phyloP scores from a whole-genome alignment of 345 rosid species.

The Gossypium turneri region DNA sequence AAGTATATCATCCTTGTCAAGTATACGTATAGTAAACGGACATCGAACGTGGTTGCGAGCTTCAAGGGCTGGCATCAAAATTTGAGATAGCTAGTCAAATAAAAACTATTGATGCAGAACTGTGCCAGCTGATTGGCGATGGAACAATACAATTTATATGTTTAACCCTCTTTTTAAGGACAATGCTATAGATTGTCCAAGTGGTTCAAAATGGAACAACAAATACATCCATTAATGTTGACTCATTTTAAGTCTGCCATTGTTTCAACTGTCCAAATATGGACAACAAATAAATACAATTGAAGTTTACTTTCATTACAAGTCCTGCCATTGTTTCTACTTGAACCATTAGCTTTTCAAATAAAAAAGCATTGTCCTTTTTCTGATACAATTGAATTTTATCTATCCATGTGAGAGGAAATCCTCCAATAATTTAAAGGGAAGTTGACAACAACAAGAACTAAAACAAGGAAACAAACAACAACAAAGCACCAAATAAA shows the following conservation, averaged over 20 bases:
- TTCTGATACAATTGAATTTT: neutral
- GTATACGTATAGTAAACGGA: slow-evolving; percentile 63
- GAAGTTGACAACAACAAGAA: neutral
- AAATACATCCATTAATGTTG: neutral
- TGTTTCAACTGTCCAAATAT: neutral
- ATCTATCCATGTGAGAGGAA: neutral
- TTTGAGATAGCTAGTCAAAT: neutral
- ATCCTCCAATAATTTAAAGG: neutral
- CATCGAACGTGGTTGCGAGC: slow-evolving; percentile 48
- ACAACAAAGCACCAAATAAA: slow-evolving; percentile 4
- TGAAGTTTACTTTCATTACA: neutral
- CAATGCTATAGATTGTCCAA: neutral
- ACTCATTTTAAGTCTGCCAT: neutral
- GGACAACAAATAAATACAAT: neutral
- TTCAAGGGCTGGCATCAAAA: slow-evolving; percentile 61
- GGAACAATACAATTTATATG: neutral
- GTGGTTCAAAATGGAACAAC: neutral
- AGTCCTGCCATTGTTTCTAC: neutral
- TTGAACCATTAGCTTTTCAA: neutral
- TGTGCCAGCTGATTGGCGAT: neutral
- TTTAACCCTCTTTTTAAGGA: neutral
- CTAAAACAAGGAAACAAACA: neutral
- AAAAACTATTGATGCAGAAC: neutral
- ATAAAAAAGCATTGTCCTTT: neutral
- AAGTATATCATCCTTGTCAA: slow-evolving; percentile 62